Evolutionary conservation across 1,284 basidiomycete genomes (phyloP), one percentile per base, ranked within the genome.

Genomic region (Cutaneotrichosporon sp.): DNA sequence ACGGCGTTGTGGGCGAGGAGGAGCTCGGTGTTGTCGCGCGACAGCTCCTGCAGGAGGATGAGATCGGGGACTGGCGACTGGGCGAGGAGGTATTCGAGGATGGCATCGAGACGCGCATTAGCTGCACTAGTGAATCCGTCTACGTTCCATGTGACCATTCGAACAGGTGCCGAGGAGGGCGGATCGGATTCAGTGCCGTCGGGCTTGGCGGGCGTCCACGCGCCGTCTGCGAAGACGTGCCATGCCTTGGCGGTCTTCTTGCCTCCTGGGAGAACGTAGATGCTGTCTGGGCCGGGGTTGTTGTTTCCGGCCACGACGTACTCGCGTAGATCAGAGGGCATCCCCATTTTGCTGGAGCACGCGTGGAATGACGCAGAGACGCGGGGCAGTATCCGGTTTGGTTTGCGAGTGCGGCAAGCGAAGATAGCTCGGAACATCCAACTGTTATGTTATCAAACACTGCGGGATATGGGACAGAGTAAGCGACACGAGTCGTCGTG

Each of bases 1-100:
- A 48, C n/a, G 5, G n/a, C 17, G 19, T 34, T 24, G 12, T 19
- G 24, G 12, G 26, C 26, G 35, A 48, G 46, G 25, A 48, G 26
- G 7, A n/a, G 14, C n/a, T n/a, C 20, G 3, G 35, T 31, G 10
- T 19, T 34, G 7, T 26, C 10, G 7, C 25, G 33, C 7, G 19
- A 39, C 12, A 48, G 35, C 26, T 48, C 46, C 35, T 48, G 46
- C 26, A 48, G 34, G 26, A 48, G 35, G 32, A 48, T 39, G 20
- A 48, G 16, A 8, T 48, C 46, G 10, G 46, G 35, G 2, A 14
- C 29, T 2, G 29, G 29, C 5, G 11, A 3, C 26, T 29, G 34
- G 1, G 35, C 26, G 5, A 17, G n/a, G 35, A 39, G 16, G n/a
- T n/a, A 9, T 6, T 17, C 11, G 6, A 48, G 46, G 26, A 48